Evolutionary conservation across 805 yeast species (phyloP).

Genomic region (Kodamaea kakaduensis): DNA sequence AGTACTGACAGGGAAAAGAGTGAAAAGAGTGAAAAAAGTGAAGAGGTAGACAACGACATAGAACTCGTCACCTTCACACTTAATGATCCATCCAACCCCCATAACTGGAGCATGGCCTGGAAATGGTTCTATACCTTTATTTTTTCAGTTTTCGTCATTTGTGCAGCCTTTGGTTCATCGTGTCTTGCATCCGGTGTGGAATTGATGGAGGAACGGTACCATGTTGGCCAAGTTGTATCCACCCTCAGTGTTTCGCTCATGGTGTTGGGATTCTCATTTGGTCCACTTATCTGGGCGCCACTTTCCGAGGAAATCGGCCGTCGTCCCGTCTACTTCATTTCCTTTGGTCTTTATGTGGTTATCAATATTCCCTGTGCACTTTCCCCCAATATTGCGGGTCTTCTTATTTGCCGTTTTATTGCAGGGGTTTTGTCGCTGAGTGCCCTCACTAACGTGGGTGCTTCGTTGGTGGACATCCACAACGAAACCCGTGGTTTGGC

Average conservation of each 20-base stretch:
- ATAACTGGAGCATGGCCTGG: conserved; percentile 62
- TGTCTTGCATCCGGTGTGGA: conserved; percentile 82
- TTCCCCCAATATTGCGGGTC: conserved; percentile 76
- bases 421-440: conserved; percentile 86
- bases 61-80: conserved; percentile 81
- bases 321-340: conserved; percentile 74
- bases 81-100: conserved; percentile 86
- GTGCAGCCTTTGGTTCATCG: conserved; percentile 92
- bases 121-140: conserved; percentile 68
- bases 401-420: conserved; percentile 76
- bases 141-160: conserved; percentile 68
- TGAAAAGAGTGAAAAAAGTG: conserved; percentile 16
- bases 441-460: conserved; percentile 84
- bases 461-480: conserved; percentile 87
- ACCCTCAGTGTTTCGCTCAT: conserved; percentile 75
- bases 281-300: conserved; percentile 90
- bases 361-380: conserved; percentile 87
- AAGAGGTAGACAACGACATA: conserved; percentile 56
- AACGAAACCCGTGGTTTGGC: conserved; percentile 80
- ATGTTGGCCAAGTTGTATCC: conserved; percentile 76
- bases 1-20: conserved; percentile 18
- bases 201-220: conserved; percentile 59
- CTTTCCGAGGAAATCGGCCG: conserved; percentile 82
- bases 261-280: conserved; percentile 86
- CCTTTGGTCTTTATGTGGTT: conserved; percentile 68